These are phyloP conservation scores for Naegleria gruberi DNA, from an alignment of 208 protist genomes.

Conservation along the genomic window DNA sequence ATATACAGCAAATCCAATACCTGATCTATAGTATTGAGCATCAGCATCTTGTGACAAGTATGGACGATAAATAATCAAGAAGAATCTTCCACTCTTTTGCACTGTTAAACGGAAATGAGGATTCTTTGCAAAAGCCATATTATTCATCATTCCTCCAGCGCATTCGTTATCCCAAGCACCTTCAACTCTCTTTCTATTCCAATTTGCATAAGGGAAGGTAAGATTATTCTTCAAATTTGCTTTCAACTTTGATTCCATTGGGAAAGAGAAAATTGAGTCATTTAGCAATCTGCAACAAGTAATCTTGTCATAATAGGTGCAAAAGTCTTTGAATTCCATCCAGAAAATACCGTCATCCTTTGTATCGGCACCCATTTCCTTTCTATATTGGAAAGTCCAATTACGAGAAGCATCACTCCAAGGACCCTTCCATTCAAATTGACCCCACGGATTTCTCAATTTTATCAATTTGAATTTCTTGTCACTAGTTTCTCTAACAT, in stretches of 20 bases:
- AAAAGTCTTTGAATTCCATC: slow-evolving; percentile 10
- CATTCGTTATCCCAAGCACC: not conserved
- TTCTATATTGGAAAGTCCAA: not conserved
- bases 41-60: not conserved
- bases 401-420: not conserved
- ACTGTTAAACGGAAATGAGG: not conserved
- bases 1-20: slow-evolving; percentile 10
- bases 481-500: not conserved
- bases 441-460: slow-evolving; percentile 13
- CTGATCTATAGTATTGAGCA: slow-evolving; percentile 19
- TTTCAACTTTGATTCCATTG: not conserved
- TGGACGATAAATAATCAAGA: not conserved
- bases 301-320: slow-evolving; percentile 5
- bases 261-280: not conserved
- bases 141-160: not conserved
- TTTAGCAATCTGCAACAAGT: slow-evolving; percentile 14
- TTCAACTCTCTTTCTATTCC: not conserved
- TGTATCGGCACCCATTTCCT: not conserved
- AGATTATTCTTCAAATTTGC: not conserved
- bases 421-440: not conserved
- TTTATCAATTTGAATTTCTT: not conserved
- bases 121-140: not conserved
- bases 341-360: slow-evolving; percentile 16
- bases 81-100: not conserved
- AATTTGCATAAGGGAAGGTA: not conserved